Evolutionary conservation across 2,329 filamentous ascomycete species (phyloP).

Genomic region (Arthrobotrys sinensis): DNA sequence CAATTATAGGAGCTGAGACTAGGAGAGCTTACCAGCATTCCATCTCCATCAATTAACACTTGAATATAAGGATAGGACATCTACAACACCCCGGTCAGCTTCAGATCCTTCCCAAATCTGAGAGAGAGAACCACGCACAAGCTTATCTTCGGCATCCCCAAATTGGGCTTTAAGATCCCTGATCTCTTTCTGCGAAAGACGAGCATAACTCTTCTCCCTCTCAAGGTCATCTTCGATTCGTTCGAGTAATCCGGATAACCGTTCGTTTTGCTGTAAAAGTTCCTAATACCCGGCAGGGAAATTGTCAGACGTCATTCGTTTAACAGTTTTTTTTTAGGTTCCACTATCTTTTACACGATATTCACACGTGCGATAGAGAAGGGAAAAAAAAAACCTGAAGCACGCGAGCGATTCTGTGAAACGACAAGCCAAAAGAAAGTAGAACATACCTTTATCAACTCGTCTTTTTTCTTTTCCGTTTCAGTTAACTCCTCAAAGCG

Average conservation of each 20-base stretch:
- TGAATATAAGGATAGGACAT: slow-evolving; percentile 72
- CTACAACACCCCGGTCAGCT: slow-evolving; percentile 30
- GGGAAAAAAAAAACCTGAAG: neutral
- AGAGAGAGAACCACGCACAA: slow-evolving; percentile 33
- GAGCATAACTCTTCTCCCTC: slow-evolving; percentile 51
- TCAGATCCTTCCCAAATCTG: neutral
- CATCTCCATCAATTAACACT: slow-evolving; percentile 76
- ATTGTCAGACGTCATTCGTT: neutral
- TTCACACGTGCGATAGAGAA: neutral
- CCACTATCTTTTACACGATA: neutral
- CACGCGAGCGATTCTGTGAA: neutral
- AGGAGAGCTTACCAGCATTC: slow-evolving; percentile 72
- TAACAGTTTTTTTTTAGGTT: no score
- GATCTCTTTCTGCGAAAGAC: slow-evolving; percentile 55
- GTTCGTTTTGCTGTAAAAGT: slow-evolving; percentile 58
- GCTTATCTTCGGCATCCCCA: slow-evolving; percentile 55
- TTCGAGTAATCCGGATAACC: slow-evolving; percentile 52
- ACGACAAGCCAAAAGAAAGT: neutral
- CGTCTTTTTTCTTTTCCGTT: slow-evolving; percentile 50
- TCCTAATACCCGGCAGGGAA: slow-evolving; percentile 25
- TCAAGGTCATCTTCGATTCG: slow-evolving; percentile 55
- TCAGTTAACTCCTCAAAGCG: slow-evolving; percentile 42
- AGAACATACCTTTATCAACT: slow-evolving; percentile 46
- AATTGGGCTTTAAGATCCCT: slow-evolving; percentile 41
- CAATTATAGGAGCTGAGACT: slow-evolving; percentile 39